A percentile compares a stretch with the other conserved stretches of the same genome.
These are phyloP conservation scores for Oryza punctata DNA, from an alignment of 176 grass and related monocot species.

Conservation along the genomic window DNA sequence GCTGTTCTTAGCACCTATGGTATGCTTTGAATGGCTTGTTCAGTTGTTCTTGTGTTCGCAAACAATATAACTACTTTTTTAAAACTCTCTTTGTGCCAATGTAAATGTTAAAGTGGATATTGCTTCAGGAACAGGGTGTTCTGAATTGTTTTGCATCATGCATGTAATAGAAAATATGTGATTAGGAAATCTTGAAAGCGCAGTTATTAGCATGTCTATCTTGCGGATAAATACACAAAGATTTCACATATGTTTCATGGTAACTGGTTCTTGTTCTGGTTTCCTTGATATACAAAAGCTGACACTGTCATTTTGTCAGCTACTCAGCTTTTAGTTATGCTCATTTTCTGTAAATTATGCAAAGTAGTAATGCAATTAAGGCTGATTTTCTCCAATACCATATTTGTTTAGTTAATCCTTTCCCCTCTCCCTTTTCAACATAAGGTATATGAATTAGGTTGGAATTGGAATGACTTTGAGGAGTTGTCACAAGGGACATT, in stretches of 20 bases:
- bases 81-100: neutral
- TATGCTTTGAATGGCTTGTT: constrained; percentile 28
- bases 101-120: neutral
- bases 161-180: neutral
- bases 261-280: neutral
- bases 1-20: constrained; percentile 95
- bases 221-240: constrained; percentile 2
- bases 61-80: neutral
- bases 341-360: constrained; percentile 15
- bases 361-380: neutral
- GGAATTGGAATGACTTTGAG: constrained; percentile 73
- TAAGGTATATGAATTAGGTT: constrained; percentile 95
- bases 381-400: neutral
- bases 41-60: constrained; percentile 24
- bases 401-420: constrained; percentile 33
- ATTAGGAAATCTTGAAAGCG: neutral
- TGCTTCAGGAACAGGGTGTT: neutral
- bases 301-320: neutral
- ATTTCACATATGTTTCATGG: neutral
- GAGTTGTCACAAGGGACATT: constrained; percentile 81
- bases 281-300: neutral
- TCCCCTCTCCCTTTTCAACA: constrained; percentile 33
- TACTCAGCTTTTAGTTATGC: neutral
- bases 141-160: neutral
- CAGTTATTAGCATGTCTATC: neutral